Conservation (phyloP, 2,329 filamentous ascomycete species). For the Aureobasidium zeae region DNA sequence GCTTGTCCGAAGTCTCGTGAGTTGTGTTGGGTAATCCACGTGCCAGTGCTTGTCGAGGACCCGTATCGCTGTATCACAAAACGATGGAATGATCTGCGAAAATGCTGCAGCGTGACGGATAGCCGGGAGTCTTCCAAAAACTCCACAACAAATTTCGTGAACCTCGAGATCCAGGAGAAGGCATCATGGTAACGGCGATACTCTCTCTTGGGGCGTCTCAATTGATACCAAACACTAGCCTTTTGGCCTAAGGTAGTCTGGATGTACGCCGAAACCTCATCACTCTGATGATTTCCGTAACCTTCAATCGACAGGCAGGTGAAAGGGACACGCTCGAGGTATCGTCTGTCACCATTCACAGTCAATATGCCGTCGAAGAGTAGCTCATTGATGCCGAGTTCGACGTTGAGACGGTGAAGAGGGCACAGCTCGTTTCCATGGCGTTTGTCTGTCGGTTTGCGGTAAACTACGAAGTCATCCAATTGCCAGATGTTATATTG, state of each 20-base stretch:
- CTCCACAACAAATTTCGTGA: slow-evolving; percentile 64
- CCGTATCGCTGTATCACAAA: slow-evolving; percentile 48
- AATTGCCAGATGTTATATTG: slow-evolving; percentile 11
- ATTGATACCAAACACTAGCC: slow-evolving; percentile 53
- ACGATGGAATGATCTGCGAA: slow-evolving; percentile 46
- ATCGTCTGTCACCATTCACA: slow-evolving; percentile 35
- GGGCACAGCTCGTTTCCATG: slow-evolving; percentile 45
- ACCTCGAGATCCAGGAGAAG: slow-evolving; percentile 62
- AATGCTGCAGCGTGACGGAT: slow-evolving; percentile 46
- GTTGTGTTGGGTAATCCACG: slow-evolving; percentile 46
- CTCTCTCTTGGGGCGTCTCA: slow-evolving; percentile 47
- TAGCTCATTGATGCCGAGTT: slow-evolving; percentile 32
- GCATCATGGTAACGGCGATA: slow-evolving; percentile 54
- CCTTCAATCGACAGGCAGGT: slow-evolving; percentile 54
- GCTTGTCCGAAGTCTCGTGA: slow-evolving; percentile 54
- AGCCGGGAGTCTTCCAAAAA: slow-evolving; percentile 39
- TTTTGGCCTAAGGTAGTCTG: slow-evolving; percentile 38
- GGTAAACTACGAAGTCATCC: slow-evolving; percentile 4
- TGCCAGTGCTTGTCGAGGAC: slow-evolving; percentile 33
- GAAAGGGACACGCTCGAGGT: slow-evolving; percentile 50
- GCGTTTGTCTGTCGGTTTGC: background rate
- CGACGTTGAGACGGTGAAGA: slow-evolving; percentile 44
- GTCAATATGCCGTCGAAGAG: slow-evolving; percentile 55
- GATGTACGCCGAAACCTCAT: slow-evolving; percentile 48
- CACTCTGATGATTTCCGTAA: slow-evolving; percentile 48